Evolutionary conservation across 331 rosid genomes (phyloP), one percentile per base, ranked within the genome.

Genomic region (Saraca asoca): DNA sequence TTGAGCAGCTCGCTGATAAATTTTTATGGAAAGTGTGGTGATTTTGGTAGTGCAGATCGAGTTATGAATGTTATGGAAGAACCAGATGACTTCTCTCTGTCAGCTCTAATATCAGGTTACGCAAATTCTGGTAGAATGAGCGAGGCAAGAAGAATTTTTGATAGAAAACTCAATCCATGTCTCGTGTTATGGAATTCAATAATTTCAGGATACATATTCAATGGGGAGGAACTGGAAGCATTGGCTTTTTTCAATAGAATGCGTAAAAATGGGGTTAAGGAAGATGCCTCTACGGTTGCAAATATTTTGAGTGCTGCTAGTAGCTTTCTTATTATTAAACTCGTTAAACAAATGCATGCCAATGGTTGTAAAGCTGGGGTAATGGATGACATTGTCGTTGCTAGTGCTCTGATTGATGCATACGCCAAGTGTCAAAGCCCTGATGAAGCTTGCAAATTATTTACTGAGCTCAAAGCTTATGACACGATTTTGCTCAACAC

Each of bases 391-490:
- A 56, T 90, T 5, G 76, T 87, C 5, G 78, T 82, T 76, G 78
- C 87, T 39, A 83, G 87, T 70, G 81, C 95, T 72, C 54, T 90
- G 45, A 77, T 90, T 64, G 97, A 83, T 82, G 88, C 90, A 5
- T 90, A 85, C 69, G 74, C 90, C 64, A 90, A 87, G 64, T 78
- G 95, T 68, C 78, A 84, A 69, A 75, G 74, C 66, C 81, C 73
- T 58, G 24, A 62, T 45, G 90, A 85, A 18, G 95, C 97, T 24
- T 87, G 97, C 78, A 79, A 78, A 77, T 75, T 90, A 13, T 90
- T 87, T 60, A 59, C 76, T 15, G 95, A 82, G 81, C 87, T 90
- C 66, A 73, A 73, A 79, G 76, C 29, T 33, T 75, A 77, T 18
- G 93, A 88, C 79, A 82, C 87, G 0, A 77, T 90, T 53, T 72